Conservation (phyloP, 306 rosid genomes). For the Crotalaria pallida region DNA sequence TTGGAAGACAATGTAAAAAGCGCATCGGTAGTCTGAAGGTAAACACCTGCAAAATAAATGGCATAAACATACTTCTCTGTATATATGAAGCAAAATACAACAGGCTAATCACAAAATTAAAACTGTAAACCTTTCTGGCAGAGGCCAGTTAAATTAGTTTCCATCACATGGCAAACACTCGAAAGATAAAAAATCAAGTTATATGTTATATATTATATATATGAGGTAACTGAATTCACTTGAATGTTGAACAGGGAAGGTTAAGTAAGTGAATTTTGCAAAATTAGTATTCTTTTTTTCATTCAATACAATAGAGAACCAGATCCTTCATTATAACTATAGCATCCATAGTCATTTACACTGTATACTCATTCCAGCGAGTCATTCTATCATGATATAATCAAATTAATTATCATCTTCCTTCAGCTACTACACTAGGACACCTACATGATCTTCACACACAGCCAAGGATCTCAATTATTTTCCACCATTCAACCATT, state of each 20-base stretch:
- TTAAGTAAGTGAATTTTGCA: neutral
- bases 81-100: conserved; percentile 6
- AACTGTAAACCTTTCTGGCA: neutral
- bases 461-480: neutral
- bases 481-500: neutral
- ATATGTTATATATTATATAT: neutral
- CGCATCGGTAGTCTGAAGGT: conserved; percentile 24
- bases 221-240: conserved; percentile 1
- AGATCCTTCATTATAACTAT: neutral
- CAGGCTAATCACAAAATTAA: neutral
- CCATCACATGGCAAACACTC: neutral
- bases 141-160: conserved; percentile 10
- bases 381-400: neutral
- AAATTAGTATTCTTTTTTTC: neutral
- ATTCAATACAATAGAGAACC: neutral
- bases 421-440: neutral
- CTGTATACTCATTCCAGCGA: neutral
- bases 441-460: neutral
- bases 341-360: neutral
- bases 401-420: neutral
- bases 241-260: conserved; percentile 13
- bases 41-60: conserved; percentile 42
- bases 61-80: neutral
- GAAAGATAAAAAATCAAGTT: neutral
- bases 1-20: conserved; percentile 23